These are phyloP conservation scores for Trichoderma harzianum DNA, from an alignment of 2,329 filamentous ascomycete genomes.

Conservation along the genomic window DNA sequence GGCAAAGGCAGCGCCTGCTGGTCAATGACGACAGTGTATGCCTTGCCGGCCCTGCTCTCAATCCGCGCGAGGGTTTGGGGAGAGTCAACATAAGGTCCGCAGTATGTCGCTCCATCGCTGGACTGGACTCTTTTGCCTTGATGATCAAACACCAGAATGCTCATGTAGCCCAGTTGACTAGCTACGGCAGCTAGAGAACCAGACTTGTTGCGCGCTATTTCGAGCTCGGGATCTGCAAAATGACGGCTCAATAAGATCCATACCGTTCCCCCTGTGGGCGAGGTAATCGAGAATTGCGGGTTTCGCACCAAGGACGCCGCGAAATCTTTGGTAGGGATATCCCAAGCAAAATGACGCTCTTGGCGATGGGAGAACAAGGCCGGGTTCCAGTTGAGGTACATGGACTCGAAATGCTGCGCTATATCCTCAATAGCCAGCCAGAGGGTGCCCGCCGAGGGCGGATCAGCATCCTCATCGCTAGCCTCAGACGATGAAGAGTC, in stretches of 20 bases:
- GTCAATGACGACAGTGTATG: slow-evolving; percentile 64
- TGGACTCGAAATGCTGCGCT: slow-evolving; percentile 86
- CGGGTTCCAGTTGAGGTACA: slow-evolving; percentile 98
- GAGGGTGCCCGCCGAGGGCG: slow-evolving; percentile 64
- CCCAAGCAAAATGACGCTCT: slow-evolving; percentile 89
- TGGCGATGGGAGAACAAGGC: slow-evolving; percentile 75
- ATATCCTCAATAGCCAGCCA: slow-evolving; percentile 91
- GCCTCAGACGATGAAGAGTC: slow-evolving; percentile 1
- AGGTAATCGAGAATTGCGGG: slow-evolving; percentile 68
- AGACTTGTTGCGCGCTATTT: slow-evolving; percentile 47
- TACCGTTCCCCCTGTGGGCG: slow-evolving; percentile 56
- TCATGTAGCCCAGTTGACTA: slow-evolving; percentile 74
- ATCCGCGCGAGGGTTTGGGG: slow-evolving; percentile 85
- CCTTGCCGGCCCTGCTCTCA: slow-evolving; percentile 35
- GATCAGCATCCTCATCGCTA: neutral
- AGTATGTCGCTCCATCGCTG: slow-evolving; percentile 66
- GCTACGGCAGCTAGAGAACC: slow-evolving; percentile 44
- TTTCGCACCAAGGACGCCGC: slow-evolving; percentile 60
- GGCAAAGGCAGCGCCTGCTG: slow-evolving; percentile 73
- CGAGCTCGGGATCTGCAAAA: slow-evolving; percentile 67
- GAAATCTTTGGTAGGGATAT: slow-evolving; percentile 50
- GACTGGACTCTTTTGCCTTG: slow-evolving; percentile 70
- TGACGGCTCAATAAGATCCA: slow-evolving; percentile 89
- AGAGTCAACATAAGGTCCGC: slow-evolving; percentile 87
- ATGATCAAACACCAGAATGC: slow-evolving; percentile 75